Conservation (phyloP, 495 filamentous ascomycete genomes). For the Hyaloscypha hepaticicola region DNA sequence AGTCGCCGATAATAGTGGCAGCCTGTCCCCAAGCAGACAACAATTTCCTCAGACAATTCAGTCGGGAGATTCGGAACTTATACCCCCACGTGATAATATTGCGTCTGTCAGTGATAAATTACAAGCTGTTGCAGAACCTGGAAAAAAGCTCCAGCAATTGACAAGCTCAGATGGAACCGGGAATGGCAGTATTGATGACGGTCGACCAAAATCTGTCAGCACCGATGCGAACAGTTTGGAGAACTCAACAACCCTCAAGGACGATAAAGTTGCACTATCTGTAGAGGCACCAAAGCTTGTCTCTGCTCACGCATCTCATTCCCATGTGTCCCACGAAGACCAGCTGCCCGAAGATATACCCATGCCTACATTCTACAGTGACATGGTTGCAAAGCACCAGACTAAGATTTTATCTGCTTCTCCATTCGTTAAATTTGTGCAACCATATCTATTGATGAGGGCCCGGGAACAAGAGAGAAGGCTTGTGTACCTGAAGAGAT, state of each 20-base stretch:
- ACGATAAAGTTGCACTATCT: neutral
- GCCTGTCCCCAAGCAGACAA: constrained; percentile 26
- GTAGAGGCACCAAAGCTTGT: constrained; percentile 31
- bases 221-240: constrained; percentile 9
- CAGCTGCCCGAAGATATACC: constrained; percentile 82
- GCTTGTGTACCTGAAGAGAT: constrained; percentile 71
- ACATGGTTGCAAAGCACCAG: constrained; percentile 89
- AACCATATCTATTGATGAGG: constrained; percentile 88
- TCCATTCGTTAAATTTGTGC: constrained; percentile 92
- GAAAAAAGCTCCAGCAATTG: constrained; percentile 1
- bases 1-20: constrained; percentile 40
- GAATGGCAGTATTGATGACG: neutral
- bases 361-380: constrained; percentile 87
- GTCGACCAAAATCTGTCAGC: neutral
- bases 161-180: neutral
- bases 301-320: constrained; percentile 47
- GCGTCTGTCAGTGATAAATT: constrained; percentile 22
- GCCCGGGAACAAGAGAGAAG: constrained; percentile 87
- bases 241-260: neutral
- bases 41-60: constrained; percentile 1
- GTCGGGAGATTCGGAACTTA: neutral
- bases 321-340: constrained; percentile 44
- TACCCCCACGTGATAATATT: constrained; percentile 15
- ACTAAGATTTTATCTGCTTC: constrained; percentile 94
- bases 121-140: constrained; percentile 20